phyloP scores from a whole-genome alignment of 257 asterid species.

The Osmanthus fragrans region DNA sequence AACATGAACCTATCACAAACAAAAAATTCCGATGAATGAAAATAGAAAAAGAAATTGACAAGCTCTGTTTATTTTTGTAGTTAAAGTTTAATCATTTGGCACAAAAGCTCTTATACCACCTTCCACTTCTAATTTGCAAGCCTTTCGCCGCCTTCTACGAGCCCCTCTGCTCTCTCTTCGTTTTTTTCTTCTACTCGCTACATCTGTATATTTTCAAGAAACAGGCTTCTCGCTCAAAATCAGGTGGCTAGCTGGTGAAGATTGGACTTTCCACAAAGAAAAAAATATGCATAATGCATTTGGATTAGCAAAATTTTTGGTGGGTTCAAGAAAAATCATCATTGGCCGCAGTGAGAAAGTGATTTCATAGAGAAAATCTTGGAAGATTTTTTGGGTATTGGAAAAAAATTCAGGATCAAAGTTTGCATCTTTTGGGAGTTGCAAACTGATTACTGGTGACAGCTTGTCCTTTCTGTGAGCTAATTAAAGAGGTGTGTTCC shows the following conservation, averaged over 20 bases:
- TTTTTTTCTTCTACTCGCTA: constrained; percentile 11
- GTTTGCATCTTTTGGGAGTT: constrained; percentile 25
- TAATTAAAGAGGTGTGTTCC: constrained; percentile 40
- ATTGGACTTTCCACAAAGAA: constrained; percentile 29
- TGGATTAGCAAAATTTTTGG: constrained; percentile 50
- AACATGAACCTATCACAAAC: constrained; percentile 6
- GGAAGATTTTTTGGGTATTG: constrained; percentile 30
- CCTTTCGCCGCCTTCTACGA: constrained; percentile 50
- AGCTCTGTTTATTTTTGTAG: background rate
- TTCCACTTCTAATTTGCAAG: constrained; percentile 20
- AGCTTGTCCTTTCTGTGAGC: constrained; percentile 13
- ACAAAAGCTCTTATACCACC: background rate
- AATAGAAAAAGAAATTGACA: background rate
- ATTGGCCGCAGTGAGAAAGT: constrained; percentile 26
- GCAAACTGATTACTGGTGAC: constrained; percentile 17
- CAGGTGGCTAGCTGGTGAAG: constrained; percentile 46
- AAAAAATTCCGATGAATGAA: background rate
- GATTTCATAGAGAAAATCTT: constrained; percentile 24
- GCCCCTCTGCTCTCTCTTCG: constrained; percentile 11
- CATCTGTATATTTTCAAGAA: constrained; percentile 25
- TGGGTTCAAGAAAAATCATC: constrained; percentile 44
- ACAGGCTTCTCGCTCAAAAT: constrained; percentile 42
- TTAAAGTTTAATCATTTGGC: background rate
- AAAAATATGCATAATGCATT: constrained; percentile 39
- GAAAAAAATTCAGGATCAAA: constrained; percentile 18